Evolutionary conservation across 495 filamentous ascomycete species (phyloP), one percentile per base, ranked within the genome.

Genomic region (Opeltia flavorubescens): DNA sequence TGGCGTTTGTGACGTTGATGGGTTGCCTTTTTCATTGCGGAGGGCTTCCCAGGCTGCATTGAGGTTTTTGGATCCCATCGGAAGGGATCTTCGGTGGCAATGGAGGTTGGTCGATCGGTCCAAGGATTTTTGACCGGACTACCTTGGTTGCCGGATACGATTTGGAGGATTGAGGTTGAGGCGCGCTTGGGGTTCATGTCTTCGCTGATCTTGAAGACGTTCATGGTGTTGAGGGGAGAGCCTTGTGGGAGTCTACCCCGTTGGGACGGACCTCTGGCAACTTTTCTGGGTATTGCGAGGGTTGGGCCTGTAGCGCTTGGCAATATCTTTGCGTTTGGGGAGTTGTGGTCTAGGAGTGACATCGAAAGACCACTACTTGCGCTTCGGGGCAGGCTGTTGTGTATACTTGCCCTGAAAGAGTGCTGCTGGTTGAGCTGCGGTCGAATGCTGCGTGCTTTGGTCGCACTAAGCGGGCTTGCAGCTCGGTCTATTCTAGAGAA

Each of bases 1-100:
- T 72, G 67, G 18, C 67, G 62, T 40, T 63, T 55, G 44, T 75
- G 68, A 20, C 64, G 64, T 47, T 65, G n/a, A n/a, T n/a, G 69
- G n/a, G 64, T 59, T 24, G 54, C 41, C 7, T 27, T 35, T 12
- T 46, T 43, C 7, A 24, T 25, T 0, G 44, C 35, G 1, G 48
- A 40, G 17, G 42, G 8, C 11, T 43, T 38, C 12, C 33, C n/a
- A 18, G 13, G 25, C n/a, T 33, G 27, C 33, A 40, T 40, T 1
- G 50, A 49, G 4, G 34, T 26, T 21, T 35, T 38, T 13, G 30
- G 27, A 20, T 53, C 50, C 46, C 43, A 50, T 17, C 41, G 23
- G 18, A 46, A 38, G 3, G 48, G 35, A 35, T 49, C 46, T 29
- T 43, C 39, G 9, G 34, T 54, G 4, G 56, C 27, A 6, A 49